These are phyloP conservation scores for Pichia sp. DNA, from an alignment of 1,139 yeast species.

Conservation along the genomic window DNA sequence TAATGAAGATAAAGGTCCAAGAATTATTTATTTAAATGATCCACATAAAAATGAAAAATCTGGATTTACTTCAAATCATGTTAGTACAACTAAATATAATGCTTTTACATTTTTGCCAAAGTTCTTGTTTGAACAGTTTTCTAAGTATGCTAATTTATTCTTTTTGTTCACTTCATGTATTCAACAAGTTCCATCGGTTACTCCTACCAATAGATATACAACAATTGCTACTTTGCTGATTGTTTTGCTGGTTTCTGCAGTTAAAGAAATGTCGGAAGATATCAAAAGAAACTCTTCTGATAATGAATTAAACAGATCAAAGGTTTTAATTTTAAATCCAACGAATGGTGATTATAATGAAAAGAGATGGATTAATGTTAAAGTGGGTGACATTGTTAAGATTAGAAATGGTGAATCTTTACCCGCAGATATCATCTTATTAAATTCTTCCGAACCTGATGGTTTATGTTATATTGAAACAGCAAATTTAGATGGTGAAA, in stretches of 20 bases:
- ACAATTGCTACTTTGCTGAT: conserved; percentile 86
- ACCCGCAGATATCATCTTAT: conserved; percentile 84
- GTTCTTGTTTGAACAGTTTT: conserved; percentile 91
- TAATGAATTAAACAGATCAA: conserved; percentile 72
- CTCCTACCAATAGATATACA: conserved; percentile 94
- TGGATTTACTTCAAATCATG: conserved; percentile 73
- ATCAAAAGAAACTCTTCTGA: conserved; percentile 84
- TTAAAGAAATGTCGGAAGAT: conserved; percentile 89
- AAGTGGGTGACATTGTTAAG: conserved; percentile 86
- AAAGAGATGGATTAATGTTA: conserved; percentile 79
- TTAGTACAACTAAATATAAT: conserved; percentile 96
- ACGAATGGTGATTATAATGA: conserved; percentile 52
- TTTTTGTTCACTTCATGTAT: conserved; percentile 87
- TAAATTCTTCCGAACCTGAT: conserved; percentile 95
- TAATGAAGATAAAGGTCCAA: conserved; percentile 42
- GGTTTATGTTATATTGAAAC: conserved; percentile 97
- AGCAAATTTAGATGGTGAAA: conserved; percentile 96
- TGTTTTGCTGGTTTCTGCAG: conserved; percentile 83
- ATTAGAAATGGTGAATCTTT: conserved; percentile 85
- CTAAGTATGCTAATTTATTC: conserved; percentile 93
- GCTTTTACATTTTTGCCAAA: conserved; percentile 90
- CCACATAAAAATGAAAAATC: conserved; percentile 45
- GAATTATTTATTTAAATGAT: conserved; percentile 67
- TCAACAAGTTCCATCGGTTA: conserved; percentile 94
- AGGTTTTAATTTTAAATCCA: conserved; percentile 62